Evolutionary conservation across 306 rosid species (phyloP).

Genomic region (Aeschynomene evenia): DNA sequence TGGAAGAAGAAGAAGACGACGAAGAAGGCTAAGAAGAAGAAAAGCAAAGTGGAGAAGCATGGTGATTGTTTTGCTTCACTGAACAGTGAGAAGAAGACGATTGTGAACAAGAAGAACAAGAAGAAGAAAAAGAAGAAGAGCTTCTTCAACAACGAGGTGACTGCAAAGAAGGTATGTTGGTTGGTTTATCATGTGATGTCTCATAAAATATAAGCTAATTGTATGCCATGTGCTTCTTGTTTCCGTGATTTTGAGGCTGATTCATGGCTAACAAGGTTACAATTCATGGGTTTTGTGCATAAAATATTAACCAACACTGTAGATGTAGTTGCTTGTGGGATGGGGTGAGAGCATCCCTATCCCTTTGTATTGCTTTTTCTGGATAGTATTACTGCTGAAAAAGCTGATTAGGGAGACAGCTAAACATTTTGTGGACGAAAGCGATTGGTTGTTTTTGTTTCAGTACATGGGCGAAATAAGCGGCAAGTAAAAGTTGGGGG

Average conservation of each 20-base stretch:
- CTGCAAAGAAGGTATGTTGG: conserved; percentile 67
- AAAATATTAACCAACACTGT: conserved; percentile 37
- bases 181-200: conserved; percentile 16
- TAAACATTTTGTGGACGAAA: conserved; percentile 37
- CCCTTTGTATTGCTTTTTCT: conserved; percentile 40
- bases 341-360: conserved; percentile 38
- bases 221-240: neutral
- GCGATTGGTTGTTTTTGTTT: conserved; percentile 35
- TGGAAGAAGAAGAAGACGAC: conserved; percentile 41
- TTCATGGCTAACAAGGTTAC: neutral
- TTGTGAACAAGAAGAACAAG: conserved; percentile 31
- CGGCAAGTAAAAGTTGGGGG: conserved; percentile 42
- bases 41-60: conserved; percentile 36
- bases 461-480: conserved; percentile 34
- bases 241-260: conserved; percentile 29
- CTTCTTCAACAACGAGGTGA: conserved; percentile 28
- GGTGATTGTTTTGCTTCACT: neutral
- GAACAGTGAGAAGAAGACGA: conserved; percentile 37
- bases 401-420: conserved; percentile 57
- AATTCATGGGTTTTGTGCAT: conserved; percentile 30
- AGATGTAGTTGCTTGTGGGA: conserved; percentile 30
- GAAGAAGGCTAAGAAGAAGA: conserved; percentile 39
- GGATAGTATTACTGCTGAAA: conserved; percentile 60
- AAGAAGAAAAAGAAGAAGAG: conserved; percentile 33
- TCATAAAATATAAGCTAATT: conserved; percentile 48